Conservation (phyloP, 306 rosid species). For the Cucurbita maxima region DNA sequence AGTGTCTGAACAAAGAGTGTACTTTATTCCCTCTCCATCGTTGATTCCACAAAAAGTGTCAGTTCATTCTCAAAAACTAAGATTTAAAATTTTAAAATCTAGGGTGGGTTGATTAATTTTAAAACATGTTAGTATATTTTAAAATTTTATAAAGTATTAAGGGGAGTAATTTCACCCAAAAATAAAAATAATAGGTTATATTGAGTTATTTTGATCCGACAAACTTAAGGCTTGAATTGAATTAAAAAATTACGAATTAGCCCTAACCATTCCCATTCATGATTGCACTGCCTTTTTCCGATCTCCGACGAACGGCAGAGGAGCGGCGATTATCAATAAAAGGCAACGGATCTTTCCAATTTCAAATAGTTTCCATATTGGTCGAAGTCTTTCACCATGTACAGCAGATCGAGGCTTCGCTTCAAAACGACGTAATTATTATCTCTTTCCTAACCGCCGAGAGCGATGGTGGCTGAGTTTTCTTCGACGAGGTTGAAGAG, state of each 20-base stretch:
- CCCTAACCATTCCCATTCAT: neutral
- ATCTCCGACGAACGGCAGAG: neutral
- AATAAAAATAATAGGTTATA: neutral
- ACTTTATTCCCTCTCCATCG: too few species aligned
- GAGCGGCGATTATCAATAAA: neutral
- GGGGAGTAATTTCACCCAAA: too few species aligned
- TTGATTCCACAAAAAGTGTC: too few species aligned
- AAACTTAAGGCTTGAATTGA: neutral
- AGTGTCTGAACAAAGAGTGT: too few species aligned
- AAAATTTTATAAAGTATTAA: too few species aligned
- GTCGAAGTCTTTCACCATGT: neutral
- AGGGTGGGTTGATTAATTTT: too few species aligned
- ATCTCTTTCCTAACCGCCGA: neutral
- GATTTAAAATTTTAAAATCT: too few species aligned
- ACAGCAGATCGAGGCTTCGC: neutral
- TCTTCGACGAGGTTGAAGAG: conserved; percentile 30
- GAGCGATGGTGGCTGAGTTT: conserved; percentile 11
- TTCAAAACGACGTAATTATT: conserved; percentile 12
- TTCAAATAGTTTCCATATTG: neutral
- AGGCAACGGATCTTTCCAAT: neutral
- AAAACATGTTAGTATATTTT: too few species aligned
- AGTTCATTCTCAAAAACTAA: too few species aligned
- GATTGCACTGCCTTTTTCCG: neutral
- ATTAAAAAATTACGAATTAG: neutral
- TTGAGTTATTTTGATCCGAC: neutral